A percentile compares a stretch with the other conserved stretches of the same genome.
phyloP scores from a whole-genome alignment of 2,329 filamentous ascomycete genomes.

The Septoria linicola region DNA sequence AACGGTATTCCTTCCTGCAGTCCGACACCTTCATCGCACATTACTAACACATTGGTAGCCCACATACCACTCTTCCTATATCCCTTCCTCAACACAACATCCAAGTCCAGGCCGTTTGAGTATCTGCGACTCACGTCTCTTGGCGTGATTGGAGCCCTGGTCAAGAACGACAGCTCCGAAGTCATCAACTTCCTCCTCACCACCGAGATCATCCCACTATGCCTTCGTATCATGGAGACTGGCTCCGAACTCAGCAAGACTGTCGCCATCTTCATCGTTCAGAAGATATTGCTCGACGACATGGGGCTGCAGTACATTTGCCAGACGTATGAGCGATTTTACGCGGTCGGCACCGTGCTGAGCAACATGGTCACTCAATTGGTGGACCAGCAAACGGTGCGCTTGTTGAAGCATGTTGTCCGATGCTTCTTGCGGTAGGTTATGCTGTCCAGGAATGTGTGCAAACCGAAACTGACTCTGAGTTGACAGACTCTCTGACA shows the following conservation, averaged over 20 bases:
- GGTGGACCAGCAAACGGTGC: constrained; percentile 94
- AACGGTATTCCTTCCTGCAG: constrained; percentile 63
- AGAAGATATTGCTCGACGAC: constrained; percentile 96
- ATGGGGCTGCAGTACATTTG: constrained; percentile 97
- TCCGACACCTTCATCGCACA: not conserved
- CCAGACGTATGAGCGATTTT: constrained; percentile 97
- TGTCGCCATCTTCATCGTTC: constrained; percentile 98
- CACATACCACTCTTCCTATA: constrained; percentile 98
- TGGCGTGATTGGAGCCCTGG: constrained; percentile 91
- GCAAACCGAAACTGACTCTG: constrained; percentile 9
- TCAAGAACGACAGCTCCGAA: constrained; percentile 98
- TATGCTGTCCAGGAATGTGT: not conserved
- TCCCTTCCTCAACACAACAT: constrained; percentile 97
- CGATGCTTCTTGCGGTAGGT: constrained; percentile 89
- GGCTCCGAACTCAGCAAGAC: constrained; percentile 98
- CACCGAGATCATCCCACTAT: constrained; percentile 96
- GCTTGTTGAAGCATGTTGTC: constrained; percentile 95
- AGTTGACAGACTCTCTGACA: constrained; percentile 77
- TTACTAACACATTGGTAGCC: constrained; percentile 54
- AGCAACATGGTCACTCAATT: constrained; percentile 99
- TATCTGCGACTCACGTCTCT: constrained; percentile 94
- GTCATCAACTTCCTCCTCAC: constrained; percentile 99
- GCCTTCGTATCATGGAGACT: constrained; percentile 98
- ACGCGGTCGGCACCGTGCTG: constrained; percentile 92
- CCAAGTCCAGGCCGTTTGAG: constrained; percentile 95